Evolutionary conservation across 1,139 yeast species (phyloP), one percentile per base, ranked within the genome.

Genomic region (Kodamaea alishanica): DNA sequence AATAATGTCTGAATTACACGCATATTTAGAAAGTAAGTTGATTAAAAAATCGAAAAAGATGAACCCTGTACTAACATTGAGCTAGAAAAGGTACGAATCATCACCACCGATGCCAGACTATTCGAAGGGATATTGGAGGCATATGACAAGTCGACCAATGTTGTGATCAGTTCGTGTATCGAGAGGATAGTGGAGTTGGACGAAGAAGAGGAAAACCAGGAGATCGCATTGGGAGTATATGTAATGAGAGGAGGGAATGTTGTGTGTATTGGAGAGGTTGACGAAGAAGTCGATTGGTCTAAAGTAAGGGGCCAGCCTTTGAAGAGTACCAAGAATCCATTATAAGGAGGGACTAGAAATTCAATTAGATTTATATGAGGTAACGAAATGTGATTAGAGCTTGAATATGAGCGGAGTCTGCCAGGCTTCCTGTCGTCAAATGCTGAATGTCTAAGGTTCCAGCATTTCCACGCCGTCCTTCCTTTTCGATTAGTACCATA

Each of bases 31-130:
- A 41, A 65, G 75, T 69, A 67, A 46, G 75, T 67, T 44, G n/a
- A 25, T 27, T 9, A 27, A 22, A 15, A 10, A 7, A 26, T 25
- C 8, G 6, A 22, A 6, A 9, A 22, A n/a, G 24, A 12, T 22
- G 8, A 23, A 20, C 8, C 23, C 8, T n/a, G 9, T 58, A 63
- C 70, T 66, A 63, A 65, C 71, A 15, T 20, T 26, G 26, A 3
- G 4, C 20, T 47, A 73, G 81, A 75, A 47, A 68, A 69, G 48
- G 90, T 89, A 8, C 74, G 84, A 40, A 76, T 89, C 8, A 71
- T 90, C 39, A 84, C 95, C n/a, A 77, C 94, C 2, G 96, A 87
- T 55, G 97, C 95, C 12, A 67, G 89, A 40, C 65, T 79, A 44
- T 77, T 81, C 41, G 73, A 77, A 56, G 97, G 96, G 1, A 70